These are phyloP conservation scores for Ogataea sp. DNA, from an alignment of 805 yeast species.

Conservation along the genomic window DNA sequence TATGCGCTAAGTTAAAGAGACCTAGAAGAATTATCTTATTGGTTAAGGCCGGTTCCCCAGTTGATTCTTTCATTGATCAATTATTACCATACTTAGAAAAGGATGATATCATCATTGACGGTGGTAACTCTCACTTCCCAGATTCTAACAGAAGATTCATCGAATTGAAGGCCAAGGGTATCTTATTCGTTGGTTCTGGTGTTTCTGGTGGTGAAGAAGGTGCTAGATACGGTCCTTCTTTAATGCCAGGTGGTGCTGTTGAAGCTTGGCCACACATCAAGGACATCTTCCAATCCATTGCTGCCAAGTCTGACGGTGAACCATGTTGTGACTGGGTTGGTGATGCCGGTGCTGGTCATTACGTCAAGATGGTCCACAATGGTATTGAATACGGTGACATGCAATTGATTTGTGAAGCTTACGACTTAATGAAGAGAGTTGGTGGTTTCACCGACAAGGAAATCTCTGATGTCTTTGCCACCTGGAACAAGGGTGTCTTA, in stretches of 20 bases:
- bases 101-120: slow-evolving; percentile 98
- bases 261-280: slow-evolving; percentile 99
- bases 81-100: slow-evolving; percentile 85
- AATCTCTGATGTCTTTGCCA: slow-evolving; percentile 84
- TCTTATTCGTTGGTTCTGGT: slow-evolving; percentile 95
- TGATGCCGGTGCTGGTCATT: slow-evolving; percentile 98
- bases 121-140: slow-evolving; percentile 99
- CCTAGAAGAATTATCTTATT: slow-evolving; percentile 93
- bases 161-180: slow-evolving; percentile 80
- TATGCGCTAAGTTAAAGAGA: slow-evolving; percentile 82
- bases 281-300: slow-evolving; percentile 89
- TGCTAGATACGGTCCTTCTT: slow-evolving; percentile 98
- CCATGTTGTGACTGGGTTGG: slow-evolving; percentile 99
- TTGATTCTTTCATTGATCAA: slow-evolving; percentile 83
- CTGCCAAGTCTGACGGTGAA: slow-evolving; percentile 97
- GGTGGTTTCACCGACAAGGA: slow-evolving; percentile 87
- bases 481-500: slow-evolving; percentile 96
- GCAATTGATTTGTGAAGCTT: slow-evolving; percentile 98
- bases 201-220: slow-evolving; percentile 99
- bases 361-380: slow-evolving; percentile 98
- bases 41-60: slow-evolving; percentile 96
- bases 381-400: slow-evolving; percentile 99
- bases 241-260: slow-evolving; percentile 98
- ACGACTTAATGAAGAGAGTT: slow-evolving; percentile 90
- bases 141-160: slow-evolving; percentile 95